Base-by-base conservation (phyloP, 2,329 filamentous ascomycete species). In the Apiospora sp. region DNA sequence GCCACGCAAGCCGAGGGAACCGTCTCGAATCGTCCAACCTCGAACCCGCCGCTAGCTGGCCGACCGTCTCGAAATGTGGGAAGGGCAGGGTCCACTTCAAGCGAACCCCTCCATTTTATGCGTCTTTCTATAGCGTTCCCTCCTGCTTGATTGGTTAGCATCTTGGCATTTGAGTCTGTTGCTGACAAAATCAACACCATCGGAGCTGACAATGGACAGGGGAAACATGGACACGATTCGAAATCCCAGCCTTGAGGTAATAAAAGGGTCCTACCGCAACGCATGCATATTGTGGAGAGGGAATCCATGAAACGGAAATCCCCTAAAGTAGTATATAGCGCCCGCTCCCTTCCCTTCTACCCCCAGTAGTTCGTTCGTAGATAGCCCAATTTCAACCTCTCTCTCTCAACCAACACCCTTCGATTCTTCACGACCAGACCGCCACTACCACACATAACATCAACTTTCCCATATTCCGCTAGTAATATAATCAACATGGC, bases 401-500 rank as follows among this genome's bases (percentile, higher is more conserved):
- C n/a, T 24, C 24, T 54, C 27, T 30, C 49, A 44, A 44, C 16
- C 13, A 44, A 16, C 43, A 14, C 43, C 43, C 16, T 54, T 54
- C 30, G 54, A 37, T 37, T 61, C 30, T 61, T 30, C 37, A 22
- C 54, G 30, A 34, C 24, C 30, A 30, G 51, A 30, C 19, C 16
- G 22, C 51, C 27, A 58, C 24, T 27, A 58, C 51, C 13, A 58
- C 12, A 5, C 12, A 30, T 14, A 13, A 30, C 12, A 30, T 30
- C 24, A 12, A 13, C 24, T 7, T 58, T 30, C 27, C 27, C 51
- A 37, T 61, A 14, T 37, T 37, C 7, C 7, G 37, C 22, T 2
- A n/a, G 1, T n/a, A 64, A 37, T 4, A 14, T 6, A 64, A 24
- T 13, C 58, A 41, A 37, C 19, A 84, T 84, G 83, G 82, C 82